Evolutionary conservation across 2,329 filamentous ascomycete species (phyloP), one percentile per base, ranked within the genome.

Genomic region (Pezicula neosporulosa): DNA sequence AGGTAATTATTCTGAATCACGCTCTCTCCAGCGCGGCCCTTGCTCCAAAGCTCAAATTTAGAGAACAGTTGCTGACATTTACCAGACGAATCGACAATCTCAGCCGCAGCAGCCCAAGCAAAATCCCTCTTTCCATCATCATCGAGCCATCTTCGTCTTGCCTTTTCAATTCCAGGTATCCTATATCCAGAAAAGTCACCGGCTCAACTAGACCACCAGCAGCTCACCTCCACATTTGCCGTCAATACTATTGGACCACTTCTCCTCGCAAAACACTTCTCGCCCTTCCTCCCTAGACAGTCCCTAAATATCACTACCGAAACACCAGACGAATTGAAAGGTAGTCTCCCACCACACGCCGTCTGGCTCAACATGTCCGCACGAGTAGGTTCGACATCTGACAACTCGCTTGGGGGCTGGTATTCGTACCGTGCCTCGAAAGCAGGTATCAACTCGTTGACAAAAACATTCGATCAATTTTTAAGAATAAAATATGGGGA

Each of bases 381-480:
- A 2, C 82, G 90, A 41, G 87, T 95, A 0, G 89, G 89, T 9
- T 86, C 81, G 30, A 86, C 87, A 19, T 72, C 78, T 1, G 88
- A 93, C 60, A 93, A 95, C 62, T 65, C 70, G 2, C 73, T 85
- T 0, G 90, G 89, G 2, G 90, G 90, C 0, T 94, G 89, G 90
- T 95, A 90, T 67, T 83, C 78, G 50, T 94, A 94, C 68, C 83
- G 90, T 13, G 81, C 86, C 7, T 86, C 81, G 48, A 95, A 94
- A 68, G 82, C 88, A 0, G 88, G 78, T 2, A 82, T 93, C 3
- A 90, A 85, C 57, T 85, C 85, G 62, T 52, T 90, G 12, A 81
- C 82, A 7, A 88, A 85, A 69, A 86, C 80, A 6, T 83, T 90
- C 55, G 89, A 94, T 65, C 76, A 87, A 27, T 80, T 84, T 63